Base-by-base conservation (phyloP, 768 basidiomycete genomes). In the Serendipita sp. region DNA sequence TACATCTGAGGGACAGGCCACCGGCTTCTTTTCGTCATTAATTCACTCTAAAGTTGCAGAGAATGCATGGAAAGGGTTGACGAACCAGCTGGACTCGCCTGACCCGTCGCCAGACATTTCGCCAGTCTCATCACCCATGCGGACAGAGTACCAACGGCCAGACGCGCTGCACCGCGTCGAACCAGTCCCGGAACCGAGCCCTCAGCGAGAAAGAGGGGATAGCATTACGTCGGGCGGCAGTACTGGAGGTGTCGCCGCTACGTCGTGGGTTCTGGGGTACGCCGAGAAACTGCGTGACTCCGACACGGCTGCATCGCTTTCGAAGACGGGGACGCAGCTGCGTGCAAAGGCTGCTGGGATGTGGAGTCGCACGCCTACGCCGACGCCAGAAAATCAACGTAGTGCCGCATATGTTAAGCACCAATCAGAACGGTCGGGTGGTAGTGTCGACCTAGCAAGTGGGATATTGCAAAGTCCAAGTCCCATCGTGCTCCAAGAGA, bases 311-410 rank as follows among this genome's bases (percentile, higher is more conserved):
- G 88, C 88, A 11, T 77, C 80, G 1, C 73, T 89, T 15, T 77
- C 88, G 1, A 91, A 88, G 73, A 83, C 80, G 63, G 83, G 87
- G 72, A 85, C 80, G 29, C 89, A 89, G 66, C 87, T 84, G 84
- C 80, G 81, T 18, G 86, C 86, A 18, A 84, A 78, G 67, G 83
- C 84, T 15, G 68, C 84, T 50, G 67, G 79, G 63, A 74, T 68
- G 8, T 71, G 72, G 69, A 66, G 43, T 50, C 69, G 16, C 0
- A 36, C 71, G 63, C 58, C 37, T 73, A 70, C 63, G 37, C 65
- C 70, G 63, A 34, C 58, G 10, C 10, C 8, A 2, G 58, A 62
- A 10, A 62, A 62, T 6, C n/a, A 62, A 36, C 13, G 8, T 27
- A 36, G 10, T 6, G 58, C 15, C 23, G n/a, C 58, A 27, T 40